Conservation (phyloP, 2,329 filamentous ascomycete genomes). For the Leptographium flavum region DNA sequence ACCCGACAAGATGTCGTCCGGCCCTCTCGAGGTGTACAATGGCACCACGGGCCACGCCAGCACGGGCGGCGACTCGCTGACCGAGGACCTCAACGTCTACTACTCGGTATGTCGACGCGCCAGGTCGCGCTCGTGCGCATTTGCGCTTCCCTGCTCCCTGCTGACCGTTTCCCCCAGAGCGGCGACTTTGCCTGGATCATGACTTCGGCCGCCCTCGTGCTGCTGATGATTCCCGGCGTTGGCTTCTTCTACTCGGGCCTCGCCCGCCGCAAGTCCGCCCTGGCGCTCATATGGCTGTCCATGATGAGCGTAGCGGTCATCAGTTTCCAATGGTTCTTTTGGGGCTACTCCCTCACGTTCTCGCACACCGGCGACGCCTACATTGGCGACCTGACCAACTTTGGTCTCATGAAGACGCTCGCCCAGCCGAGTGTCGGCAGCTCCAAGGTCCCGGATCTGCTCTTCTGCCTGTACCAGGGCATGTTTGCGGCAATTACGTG, state of each 20-base stretch:
- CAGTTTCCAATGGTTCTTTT: slow-evolving; percentile 91
- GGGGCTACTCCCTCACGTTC: slow-evolving; percentile 80
- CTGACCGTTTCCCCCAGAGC: slow-evolving; percentile 30
- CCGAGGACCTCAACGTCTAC: slow-evolving; percentile 66
- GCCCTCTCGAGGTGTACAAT: slow-evolving; percentile 26
- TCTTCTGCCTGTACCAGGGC: slow-evolving; percentile 77
- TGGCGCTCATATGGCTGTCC: slow-evolving; percentile 74
- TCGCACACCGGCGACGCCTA: slow-evolving; percentile 65
- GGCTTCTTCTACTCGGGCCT: slow-evolving; percentile 92
- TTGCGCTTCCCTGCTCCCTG: not conserved
- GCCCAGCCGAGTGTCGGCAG: slow-evolving; percentile 63
- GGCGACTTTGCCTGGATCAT: slow-evolving; percentile 77
- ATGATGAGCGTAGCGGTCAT: slow-evolving; percentile 69
- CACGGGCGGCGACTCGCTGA: slow-evolving; percentile 35
- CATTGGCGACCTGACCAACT: slow-evolving; percentile 68
- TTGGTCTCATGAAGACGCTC: slow-evolving; percentile 67
- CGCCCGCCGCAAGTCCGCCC: slow-evolving; percentile 74
- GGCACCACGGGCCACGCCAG: slow-evolving; percentile 34
- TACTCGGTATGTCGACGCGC: slow-evolving; percentile 29
- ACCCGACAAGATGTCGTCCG: slow-evolving; percentile 10
- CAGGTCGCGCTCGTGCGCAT: too few species aligned
- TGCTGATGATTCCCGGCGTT: slow-evolving; percentile 88
- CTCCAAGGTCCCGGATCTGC: slow-evolving; percentile 58
- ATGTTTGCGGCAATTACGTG: slow-evolving; percentile 86
- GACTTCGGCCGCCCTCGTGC: slow-evolving; percentile 60